Percentiles rank a stretch among this genome's conserved stretches.
These are phyloP conservation scores for Solanum pinnatisectum DNA, from an alignment of 257 asterid genomes.

Conservation along the genomic window DNA sequence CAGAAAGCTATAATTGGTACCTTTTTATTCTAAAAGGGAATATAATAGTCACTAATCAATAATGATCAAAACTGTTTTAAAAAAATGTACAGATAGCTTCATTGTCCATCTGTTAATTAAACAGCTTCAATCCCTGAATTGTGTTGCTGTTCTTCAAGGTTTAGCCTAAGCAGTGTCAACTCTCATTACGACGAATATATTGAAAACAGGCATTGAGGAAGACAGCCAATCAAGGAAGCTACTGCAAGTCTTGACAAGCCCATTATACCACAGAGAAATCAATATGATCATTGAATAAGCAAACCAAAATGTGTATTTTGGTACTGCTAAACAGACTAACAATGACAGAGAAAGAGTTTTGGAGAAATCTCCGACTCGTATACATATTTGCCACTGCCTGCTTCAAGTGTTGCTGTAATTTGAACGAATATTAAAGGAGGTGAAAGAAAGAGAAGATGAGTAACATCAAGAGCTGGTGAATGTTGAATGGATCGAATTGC, in stretches of 20 bases:
- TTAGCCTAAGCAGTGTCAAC: not conserved
- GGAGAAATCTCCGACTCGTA: not conserved
- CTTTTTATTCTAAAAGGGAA: not conserved
- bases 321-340: not conserved
- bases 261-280: not conserved
- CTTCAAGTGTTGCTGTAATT: not conserved
- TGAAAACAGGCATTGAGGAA: not conserved
- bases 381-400: not conserved
- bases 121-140: not conserved
- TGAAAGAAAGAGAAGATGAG: not conserved
- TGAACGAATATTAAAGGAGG: not conserved
- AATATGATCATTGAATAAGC: not conserved
- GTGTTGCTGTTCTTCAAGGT: not conserved
- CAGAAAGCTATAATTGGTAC: not conserved
- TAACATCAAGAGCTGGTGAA: not conserved
- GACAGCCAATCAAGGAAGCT: not conserved
- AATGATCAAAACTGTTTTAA: not conserved
- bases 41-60: not conserved
- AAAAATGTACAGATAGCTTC: not conserved
- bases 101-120: not conserved
- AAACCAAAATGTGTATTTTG: not conserved
- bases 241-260: not conserved
- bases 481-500: not conserved
- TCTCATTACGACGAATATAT: not conserved
- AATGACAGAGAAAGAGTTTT: not conserved